Conservation (phyloP, 1,284 basidiomycete species). For the Vanrija pseudolonga region DNA sequence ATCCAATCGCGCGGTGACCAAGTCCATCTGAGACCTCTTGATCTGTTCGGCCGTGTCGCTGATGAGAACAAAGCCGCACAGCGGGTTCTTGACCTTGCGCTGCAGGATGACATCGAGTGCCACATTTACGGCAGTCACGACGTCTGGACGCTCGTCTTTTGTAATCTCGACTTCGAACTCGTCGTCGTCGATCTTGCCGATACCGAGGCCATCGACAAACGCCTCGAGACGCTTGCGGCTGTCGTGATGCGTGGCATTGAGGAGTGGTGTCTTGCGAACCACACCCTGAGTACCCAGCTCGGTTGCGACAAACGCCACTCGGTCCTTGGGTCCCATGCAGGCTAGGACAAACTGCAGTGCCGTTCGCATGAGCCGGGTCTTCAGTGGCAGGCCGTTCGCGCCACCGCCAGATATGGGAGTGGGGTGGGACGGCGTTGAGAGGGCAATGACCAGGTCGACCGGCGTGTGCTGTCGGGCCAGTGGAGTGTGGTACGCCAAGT, state of each 20-base stretch:
- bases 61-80: slow-evolving; percentile 86
- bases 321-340: slow-evolving; percentile 68
- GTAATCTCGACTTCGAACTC: slow-evolving; percentile 67
- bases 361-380: slow-evolving; percentile 75
- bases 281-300: slow-evolving; percentile 74
- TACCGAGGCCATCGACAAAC: slow-evolving; percentile 68
- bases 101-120: slow-evolving; percentile 89
- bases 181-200: slow-evolving; percentile 44
- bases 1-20: slow-evolving; percentile 91
- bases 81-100: slow-evolving; percentile 81
- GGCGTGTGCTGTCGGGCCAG: slow-evolving; percentile 75
- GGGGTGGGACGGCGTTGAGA: slow-evolving; percentile 71
- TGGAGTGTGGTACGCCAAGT: slow-evolving; percentile 32
- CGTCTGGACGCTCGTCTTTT: slow-evolving; percentile 86
- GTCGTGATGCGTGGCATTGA: slow-evolving; percentile 64
- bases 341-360: slow-evolving; percentile 79
- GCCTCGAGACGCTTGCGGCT: slow-evolving; percentile 67
- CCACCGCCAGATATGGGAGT: slow-evolving; percentile 47
- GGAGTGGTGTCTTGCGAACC: slow-evolving; percentile 83
- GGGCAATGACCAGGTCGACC: slow-evolving; percentile 84
- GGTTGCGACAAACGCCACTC: slow-evolving; percentile 81
- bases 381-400: slow-evolving; percentile 64
- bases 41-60: slow-evolving; percentile 87
- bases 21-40: slow-evolving; percentile 95
- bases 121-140: slow-evolving; percentile 92